Conservation (phyloP, 768 basidiomycete species). For the Suillus americanus region DNA sequence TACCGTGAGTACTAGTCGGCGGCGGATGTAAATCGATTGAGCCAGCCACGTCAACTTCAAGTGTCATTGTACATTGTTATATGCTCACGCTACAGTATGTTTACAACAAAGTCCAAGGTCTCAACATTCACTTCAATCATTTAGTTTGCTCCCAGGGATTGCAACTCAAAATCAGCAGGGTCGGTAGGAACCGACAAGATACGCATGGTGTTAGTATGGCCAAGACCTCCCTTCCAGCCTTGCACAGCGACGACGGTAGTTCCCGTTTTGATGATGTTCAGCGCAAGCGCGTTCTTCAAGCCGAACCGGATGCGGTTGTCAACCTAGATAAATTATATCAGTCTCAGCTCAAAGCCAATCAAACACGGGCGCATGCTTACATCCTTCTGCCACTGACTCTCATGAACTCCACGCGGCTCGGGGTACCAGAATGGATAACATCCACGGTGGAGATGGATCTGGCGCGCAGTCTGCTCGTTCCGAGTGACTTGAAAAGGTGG, state of each 20-base stretch:
- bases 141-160: slow-evolving; percentile 46
- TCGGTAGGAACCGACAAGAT: slow-evolving; percentile 84
- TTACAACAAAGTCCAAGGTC: background rate
- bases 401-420: slow-evolving; percentile 86
- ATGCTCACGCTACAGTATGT: background rate
- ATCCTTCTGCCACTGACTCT: slow-evolving; percentile 96
- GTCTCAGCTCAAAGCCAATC: slow-evolving; percentile 5
- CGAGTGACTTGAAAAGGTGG: slow-evolving; percentile 70
- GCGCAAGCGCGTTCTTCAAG: slow-evolving; percentile 73
- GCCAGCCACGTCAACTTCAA: background rate
- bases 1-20: too few relatives aligned
- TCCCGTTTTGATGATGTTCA: slow-evolving; percentile 87
- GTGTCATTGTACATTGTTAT: slow-evolving; percentile 1
- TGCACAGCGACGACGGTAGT: slow-evolving; percentile 93
- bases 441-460: slow-evolving; percentile 95
- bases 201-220: slow-evolving; percentile 91
- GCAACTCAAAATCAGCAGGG: slow-evolving; percentile 71
- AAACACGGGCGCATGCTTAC: slow-evolving; percentile 44
- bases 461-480: slow-evolving; percentile 92
- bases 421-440: slow-evolving; percentile 97
- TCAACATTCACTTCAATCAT: background rate
- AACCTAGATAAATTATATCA: slow-evolving; percentile 45
- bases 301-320: slow-evolving; percentile 91
- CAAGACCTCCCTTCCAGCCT: slow-evolving; percentile 99
- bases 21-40: too few relatives aligned